Percentiles rank a stretch among this genome's conserved stretches.
phyloP scores from a whole-genome alignment of 768 basidiomycete species.

The Russula earlei region DNA sequence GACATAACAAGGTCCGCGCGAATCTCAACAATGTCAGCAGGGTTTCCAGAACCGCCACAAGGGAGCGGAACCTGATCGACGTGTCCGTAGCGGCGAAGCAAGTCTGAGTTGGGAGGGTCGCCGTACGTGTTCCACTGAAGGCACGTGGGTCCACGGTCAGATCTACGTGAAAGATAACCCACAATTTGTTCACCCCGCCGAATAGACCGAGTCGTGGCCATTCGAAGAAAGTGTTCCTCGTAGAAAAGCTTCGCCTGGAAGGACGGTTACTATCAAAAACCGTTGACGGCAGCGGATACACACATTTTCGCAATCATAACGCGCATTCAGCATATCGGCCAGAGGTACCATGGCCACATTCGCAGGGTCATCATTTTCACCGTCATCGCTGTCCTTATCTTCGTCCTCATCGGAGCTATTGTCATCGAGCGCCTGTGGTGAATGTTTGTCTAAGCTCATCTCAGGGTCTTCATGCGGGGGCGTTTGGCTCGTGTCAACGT shows the following conservation, averaged over 20 bases:
- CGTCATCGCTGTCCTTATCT: slow-evolving; percentile 28
- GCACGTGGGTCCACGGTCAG: neutral
- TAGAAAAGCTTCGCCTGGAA: slow-evolving; percentile 77
- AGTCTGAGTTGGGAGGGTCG: slow-evolving; percentile 84
- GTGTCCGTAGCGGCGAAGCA: slow-evolving; percentile 91
- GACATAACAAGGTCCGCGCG: slow-evolving; percentile 59
- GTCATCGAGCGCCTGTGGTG: neutral
- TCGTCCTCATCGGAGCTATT: slow-evolving; percentile 34
- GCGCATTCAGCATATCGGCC: slow-evolving; percentile 93
- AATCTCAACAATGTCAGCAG: slow-evolving; percentile 71
- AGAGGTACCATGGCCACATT: slow-evolving; percentile 90
- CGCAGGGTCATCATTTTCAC: slow-evolving; percentile 46
- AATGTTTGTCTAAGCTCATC: slow-evolving; percentile 30
- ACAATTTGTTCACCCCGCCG: slow-evolving; percentile 82
- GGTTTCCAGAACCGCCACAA: slow-evolving; percentile 50
- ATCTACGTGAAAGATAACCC: slow-evolving; percentile 25
- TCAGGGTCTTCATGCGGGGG: slow-evolving; percentile 15
- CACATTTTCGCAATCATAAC: slow-evolving; percentile 78
- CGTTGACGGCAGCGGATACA: slow-evolving; percentile 21
- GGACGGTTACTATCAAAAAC: neutral
- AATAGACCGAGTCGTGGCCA: slow-evolving; percentile 74
- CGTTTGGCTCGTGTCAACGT: slow-evolving; percentile 30
- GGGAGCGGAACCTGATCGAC: slow-evolving; percentile 65
- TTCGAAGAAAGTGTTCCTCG: slow-evolving; percentile 59
- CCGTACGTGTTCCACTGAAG: slow-evolving; percentile 91